Percentiles rank a stretch among this genome's conserved stretches.
These are phyloP conservation scores for Leccinum arenicola DNA, from an alignment of 768 basidiomycete species.

Conservation along the genomic window DNA sequence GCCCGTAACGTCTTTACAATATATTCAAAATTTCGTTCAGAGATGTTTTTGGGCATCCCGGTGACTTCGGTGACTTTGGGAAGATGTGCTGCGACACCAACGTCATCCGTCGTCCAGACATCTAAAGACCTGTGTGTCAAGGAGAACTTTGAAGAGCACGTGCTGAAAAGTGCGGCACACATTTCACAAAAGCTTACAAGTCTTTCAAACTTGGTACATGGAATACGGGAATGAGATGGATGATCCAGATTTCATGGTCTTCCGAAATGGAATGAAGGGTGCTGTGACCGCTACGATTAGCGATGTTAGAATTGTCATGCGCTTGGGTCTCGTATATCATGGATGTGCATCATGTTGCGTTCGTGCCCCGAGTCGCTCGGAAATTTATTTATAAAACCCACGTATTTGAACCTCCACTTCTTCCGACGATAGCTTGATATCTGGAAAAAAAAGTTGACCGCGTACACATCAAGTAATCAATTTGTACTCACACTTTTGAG, in stretches of 20 bases:
- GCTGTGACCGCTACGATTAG: neutral
- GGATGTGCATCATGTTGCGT: neutral
- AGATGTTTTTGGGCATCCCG: neutral
- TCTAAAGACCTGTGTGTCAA: neutral
- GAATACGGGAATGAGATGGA: neutral
- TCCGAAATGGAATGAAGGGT: neutral
- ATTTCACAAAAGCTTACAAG: neutral
- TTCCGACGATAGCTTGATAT: constrained; percentile 75
- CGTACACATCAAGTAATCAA: neutral
- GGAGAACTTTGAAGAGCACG: neutral
- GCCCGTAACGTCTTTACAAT: neutral
- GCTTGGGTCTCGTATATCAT: neutral
- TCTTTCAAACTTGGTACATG: neutral
- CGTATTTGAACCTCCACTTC: constrained; percentile 71
- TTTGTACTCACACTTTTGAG: constrained; percentile 47
- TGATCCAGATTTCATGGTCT: neutral
- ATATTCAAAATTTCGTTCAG: neutral
- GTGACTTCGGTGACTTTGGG: neutral
- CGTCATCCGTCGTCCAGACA: neutral
- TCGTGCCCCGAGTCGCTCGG: neutral
- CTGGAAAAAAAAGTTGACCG: constrained; percentile 37
- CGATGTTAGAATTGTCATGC: neutral
- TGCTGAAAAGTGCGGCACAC: neutral
- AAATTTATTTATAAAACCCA: constrained; percentile 47
- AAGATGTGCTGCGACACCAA: neutral